Conservation (phyloP, 2,329 filamentous ascomycete species). For the Aspergillus ustus region DNA sequence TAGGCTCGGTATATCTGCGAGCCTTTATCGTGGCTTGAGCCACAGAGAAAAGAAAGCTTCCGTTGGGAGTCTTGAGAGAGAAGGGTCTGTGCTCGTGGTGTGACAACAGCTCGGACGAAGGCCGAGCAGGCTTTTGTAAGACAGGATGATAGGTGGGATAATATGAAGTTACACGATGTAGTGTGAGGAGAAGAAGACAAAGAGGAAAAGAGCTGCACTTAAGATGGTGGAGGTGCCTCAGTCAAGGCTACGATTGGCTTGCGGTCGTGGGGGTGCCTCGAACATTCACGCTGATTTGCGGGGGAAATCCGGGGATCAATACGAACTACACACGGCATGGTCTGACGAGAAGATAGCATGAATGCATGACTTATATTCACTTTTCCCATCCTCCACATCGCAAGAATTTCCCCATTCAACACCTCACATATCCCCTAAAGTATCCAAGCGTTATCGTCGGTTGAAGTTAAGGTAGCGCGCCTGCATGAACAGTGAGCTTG, state of each 20-base stretch:
- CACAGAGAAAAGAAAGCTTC: not conserved
- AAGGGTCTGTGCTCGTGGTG: not conserved
- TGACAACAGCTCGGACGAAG: slow-evolving; percentile 3
- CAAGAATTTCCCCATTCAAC: not conserved
- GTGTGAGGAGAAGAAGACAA: slow-evolving; percentile 4
- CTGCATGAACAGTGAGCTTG: slow-evolving; percentile 24
- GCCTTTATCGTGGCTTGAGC: not conserved
- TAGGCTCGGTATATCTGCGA: slow-evolving; percentile 5
- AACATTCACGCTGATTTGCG: slow-evolving; percentile 7
- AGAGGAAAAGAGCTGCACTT: not conserved
- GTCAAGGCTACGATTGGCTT: not conserved
- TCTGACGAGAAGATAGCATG: not conserved
- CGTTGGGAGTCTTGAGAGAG: not conserved
- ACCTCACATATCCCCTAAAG: not conserved
- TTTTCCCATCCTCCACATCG: not conserved
- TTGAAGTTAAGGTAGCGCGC: slow-evolving; percentile 54
- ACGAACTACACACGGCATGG: not conserved
- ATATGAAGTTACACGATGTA: not conserved
- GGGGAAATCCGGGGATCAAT: slow-evolving; percentile 7
- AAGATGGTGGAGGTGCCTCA: not conserved
- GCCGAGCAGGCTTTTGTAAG: not conserved
- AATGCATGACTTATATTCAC: slow-evolving; percentile 1
- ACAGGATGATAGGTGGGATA: slow-evolving; percentile 10
- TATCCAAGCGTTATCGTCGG: slow-evolving; percentile 37
- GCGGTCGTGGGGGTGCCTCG: not conserved